Percentiles rank a stretch among this genome's conserved stretches.
These are phyloP conservation scores for Cenchrus purpureus DNA, from an alignment of 176 grass and related monocot species.

Conservation along the genomic window DNA sequence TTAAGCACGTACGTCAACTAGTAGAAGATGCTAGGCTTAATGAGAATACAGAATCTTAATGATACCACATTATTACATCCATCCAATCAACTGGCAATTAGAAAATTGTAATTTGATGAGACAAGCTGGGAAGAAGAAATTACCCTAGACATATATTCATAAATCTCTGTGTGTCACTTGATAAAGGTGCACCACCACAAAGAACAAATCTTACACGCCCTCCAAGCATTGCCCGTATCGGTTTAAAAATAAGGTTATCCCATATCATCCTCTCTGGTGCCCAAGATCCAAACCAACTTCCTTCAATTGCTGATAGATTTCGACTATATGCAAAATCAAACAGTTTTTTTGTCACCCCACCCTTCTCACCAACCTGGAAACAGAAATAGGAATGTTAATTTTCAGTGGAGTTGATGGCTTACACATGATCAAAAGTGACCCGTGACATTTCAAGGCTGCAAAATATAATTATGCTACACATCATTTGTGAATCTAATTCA, in stretches of 20 bases:
- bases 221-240: conserved; percentile 73
- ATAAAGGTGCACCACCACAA: conserved; percentile 85
- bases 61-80: not conserved
- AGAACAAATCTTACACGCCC: conserved; percentile 79
- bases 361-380: conserved; percentile 78
- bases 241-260: conserved; percentile 70
- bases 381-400: conserved; percentile 11
- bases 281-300: conserved; percentile 74
- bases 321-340: conserved; percentile 77
- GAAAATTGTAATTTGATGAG: conserved; percentile 11
- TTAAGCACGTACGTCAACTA: not conserved
- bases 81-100: not conserved
- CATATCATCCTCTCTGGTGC: conserved; percentile 74
- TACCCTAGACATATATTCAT: conserved; percentile 92
- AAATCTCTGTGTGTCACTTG: conserved; percentile 87
- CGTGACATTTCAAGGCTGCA: not conserved
- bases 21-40: not conserved
- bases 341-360: conserved; percentile 71
- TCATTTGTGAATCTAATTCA: not conserved
- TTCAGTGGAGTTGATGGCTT: not conserved
- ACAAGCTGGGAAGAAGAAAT: conserved; percentile 35
- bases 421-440: not conserved
- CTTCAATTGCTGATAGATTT: conserved; percentile 69
- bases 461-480: not conserved
- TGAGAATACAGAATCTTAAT: not conserved